phyloP scores from a whole-genome alignment of 176 grass and related monocot species.

The Lolium multiflorum region DNA sequence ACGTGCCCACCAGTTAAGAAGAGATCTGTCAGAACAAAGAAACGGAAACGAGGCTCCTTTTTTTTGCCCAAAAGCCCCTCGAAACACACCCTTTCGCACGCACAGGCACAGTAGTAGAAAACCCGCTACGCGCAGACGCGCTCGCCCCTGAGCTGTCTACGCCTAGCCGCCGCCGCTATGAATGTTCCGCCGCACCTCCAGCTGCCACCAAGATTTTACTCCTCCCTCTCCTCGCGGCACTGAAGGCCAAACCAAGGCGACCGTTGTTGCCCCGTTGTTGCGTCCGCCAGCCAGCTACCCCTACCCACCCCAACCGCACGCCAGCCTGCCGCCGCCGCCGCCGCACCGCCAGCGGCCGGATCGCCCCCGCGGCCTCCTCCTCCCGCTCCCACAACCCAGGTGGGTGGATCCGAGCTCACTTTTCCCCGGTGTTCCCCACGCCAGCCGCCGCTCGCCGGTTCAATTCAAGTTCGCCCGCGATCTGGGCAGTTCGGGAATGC shows the following conservation, averaged over 20 bases:
- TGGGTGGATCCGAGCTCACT: constrained; percentile 16
- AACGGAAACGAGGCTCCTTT: neutral
- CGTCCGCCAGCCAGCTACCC: neutral
- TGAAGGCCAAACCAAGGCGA: constrained; percentile 2
- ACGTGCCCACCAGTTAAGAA: neutral
- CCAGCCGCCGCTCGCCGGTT: neutral
- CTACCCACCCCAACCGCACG: neutral
- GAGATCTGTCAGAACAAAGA: neutral
- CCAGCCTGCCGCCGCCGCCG: neutral
- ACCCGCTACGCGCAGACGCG: neutral
- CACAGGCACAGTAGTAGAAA: neutral
- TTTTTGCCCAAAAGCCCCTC: constrained; percentile 10
- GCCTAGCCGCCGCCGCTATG: constrained; percentile 26
- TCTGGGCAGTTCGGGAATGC: neutral
- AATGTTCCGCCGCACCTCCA: constrained; percentile 33
- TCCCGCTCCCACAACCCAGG: neutral
- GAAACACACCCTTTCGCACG: neutral
- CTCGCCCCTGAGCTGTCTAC: neutral
- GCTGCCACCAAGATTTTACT: constrained; percentile 13
- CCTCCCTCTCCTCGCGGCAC: neutral
- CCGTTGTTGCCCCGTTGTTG: constrained; percentile 27
- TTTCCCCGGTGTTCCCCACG: neutral
- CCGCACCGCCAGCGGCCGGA: neutral
- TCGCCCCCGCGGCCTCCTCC: neutral
- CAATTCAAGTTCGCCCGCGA: constrained; percentile 11